Evolutionary conservation across 257 asterid genomes (phyloP), one percentile per base, ranked within the genome.

Genomic region (Penstemon eatonii): DNA sequence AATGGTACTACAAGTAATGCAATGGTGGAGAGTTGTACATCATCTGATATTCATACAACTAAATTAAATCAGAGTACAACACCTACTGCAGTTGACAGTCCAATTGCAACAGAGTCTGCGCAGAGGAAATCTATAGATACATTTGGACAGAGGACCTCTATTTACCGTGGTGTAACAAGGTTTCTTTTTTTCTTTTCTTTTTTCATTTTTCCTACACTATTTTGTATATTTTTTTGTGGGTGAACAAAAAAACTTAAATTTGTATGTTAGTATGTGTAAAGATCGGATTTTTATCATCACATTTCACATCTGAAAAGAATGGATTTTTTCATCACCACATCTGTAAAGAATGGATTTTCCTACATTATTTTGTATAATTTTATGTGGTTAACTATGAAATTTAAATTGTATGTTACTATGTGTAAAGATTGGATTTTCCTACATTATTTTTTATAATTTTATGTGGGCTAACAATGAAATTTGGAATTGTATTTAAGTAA

Each of bases 121-220:
- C 88, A 96, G 3, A 75, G 82, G 60, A 91, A 91, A 69, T 83
- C 92, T 18, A 67, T 80, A 0, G 97, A 91, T 15, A 91, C 97
- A 0, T 87, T 89, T 65, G 97, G 97, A 19, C 96, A 91, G 72
- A 82, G 97, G 63, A 91, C 96, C 50, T 89, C 95, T 6, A 89
- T 91, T 42, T 91, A 91, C 86, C 94, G 98, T 46, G 98, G 98
- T 52, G 98, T 91, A 46, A 91, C 98, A 13, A 80, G 90, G 90
- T 81, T 46, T 33, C 9, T 72, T 36, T 13, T 41, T 18, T 38
- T 4, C 0, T 51, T 39, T 60, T 39, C 10, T 51, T 10, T 5
- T 50, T 33, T 56, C 25, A 56, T 12, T 3, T 56, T 12, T 56
- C 3, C 9, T 25, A 11, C 37, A 3, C 41, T 11, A 13, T 43